Conservation (phyloP, 2,329 filamentous ascomycete genomes). For the Xylariaceae sp. region DNA sequence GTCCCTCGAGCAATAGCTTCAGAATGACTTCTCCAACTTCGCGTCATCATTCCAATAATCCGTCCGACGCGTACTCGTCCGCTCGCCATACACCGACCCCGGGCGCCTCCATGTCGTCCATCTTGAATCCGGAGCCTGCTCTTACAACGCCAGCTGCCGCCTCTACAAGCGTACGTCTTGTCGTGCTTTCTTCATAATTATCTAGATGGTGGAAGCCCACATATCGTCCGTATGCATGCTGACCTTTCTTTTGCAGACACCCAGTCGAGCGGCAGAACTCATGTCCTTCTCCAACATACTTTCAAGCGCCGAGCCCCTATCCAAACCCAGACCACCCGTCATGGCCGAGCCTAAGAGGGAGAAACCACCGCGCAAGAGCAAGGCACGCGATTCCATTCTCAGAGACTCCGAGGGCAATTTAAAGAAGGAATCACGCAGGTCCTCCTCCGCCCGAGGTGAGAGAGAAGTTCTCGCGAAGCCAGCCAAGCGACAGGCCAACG, state of each 20-base stretch:
- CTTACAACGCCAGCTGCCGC: slow-evolving; percentile 15
- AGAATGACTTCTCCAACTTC: slow-evolving; percentile 29
- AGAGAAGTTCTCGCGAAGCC: slow-evolving; percentile 47
- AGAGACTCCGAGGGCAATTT: slow-evolving; percentile 44
- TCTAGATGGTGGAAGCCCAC: not conserved
- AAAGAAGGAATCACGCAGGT: slow-evolving; percentile 46
- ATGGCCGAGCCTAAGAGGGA: slow-evolving; percentile 36
- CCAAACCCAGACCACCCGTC: slow-evolving; percentile 42
- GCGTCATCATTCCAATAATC: slow-evolving; percentile 23
- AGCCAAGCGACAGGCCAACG: slow-evolving; percentile 59
- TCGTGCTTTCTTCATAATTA: not conserved
- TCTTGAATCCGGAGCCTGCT: slow-evolving; percentile 32
- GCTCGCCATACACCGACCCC: slow-evolving; percentile 27
- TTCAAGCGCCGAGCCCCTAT: slow-evolving; percentile 68
- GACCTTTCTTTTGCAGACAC: slow-evolving; percentile 47
- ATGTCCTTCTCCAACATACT: slow-evolving; percentile 98
- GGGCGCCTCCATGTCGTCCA: slow-evolving; percentile 29
- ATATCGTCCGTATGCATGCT: slow-evolving; percentile 1
- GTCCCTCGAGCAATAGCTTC: slow-evolving; percentile 28
- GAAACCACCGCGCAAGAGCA: slow-evolving; percentile 39
- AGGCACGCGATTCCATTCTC: slow-evolving; percentile 50
- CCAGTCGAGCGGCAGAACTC: slow-evolving; percentile 72
- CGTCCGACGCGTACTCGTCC: slow-evolving; percentile 23
- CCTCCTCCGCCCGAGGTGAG: slow-evolving; percentile 43
- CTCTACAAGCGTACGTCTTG: slow-evolving; percentile 28